Percentiles rank a stretch among this genome's conserved stretches.
Evolutionary conservation across 1,139 yeast species (phyloP).

Genomic region (Yamadazyma aaseri): DNA sequence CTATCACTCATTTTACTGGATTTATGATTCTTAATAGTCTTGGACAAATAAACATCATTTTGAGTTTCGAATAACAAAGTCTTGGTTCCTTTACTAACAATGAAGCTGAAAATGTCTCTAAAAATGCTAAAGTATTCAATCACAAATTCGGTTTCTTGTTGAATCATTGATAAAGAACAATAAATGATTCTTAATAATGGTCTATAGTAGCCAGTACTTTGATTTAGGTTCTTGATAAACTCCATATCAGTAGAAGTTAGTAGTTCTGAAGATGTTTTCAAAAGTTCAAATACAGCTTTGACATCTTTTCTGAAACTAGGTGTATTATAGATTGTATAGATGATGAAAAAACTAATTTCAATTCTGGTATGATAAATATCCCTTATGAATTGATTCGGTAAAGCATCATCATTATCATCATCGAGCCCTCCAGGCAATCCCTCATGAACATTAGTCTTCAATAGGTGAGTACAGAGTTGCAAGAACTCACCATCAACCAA

Average conservation of each 20-base stretch:
- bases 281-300: constrained; percentile 33
- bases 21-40: constrained; percentile 31
- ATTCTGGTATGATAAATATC: constrained; percentile 61
- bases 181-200: constrained; percentile 60
- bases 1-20: constrained; percentile 36
- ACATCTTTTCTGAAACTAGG: constrained; percentile 25
- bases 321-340: constrained; percentile 48
- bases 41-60: constrained; percentile 47
- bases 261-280: constrained; percentile 41
- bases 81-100: constrained; percentile 60
- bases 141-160: constrained; percentile 39
- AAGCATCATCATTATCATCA: constrained; percentile 4
- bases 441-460: constrained; percentile 52
- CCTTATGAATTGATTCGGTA: constrained; percentile 46
- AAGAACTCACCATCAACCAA: constrained; percentile 35
- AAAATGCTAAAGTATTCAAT: constrained; percentile 52
- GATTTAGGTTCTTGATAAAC: constrained; percentile 40
- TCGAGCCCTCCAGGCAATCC: constrained; percentile 29
- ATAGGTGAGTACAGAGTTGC: constrained; percentile 46
- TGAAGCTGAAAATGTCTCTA: constrained; percentile 53
- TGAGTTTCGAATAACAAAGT: constrained; percentile 57
- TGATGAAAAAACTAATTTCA: constrained; percentile 67
- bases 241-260: constrained; percentile 47
- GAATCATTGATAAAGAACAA: constrained; percentile 46
- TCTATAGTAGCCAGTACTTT: constrained; percentile 47